Conservation (phyloP, 768 basidiomycete species). For the Boletus tomentosulus region DNA sequence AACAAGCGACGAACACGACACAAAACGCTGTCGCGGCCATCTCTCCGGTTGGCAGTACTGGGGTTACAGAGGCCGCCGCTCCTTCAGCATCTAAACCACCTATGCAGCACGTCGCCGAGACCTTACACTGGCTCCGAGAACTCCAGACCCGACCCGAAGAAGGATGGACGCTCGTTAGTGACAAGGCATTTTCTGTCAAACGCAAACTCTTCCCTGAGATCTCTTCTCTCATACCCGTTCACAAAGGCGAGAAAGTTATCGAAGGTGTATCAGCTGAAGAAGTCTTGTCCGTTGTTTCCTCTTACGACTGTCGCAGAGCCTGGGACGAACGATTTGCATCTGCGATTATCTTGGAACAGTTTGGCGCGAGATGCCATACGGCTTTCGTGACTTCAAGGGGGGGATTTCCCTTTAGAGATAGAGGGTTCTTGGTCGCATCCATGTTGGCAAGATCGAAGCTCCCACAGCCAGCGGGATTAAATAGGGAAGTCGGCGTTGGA, state of each 20-base stretch:
- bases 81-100: slow-evolving; percentile 61
- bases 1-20: slow-evolving; percentile 68
- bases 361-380: slow-evolving; percentile 69
- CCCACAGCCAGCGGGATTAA: slow-evolving; percentile 33
- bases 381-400: slow-evolving; percentile 70
- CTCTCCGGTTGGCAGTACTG: slow-evolving; percentile 45
- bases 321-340: slow-evolving; percentile 89
- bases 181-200: slow-evolving; percentile 73
- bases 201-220: slow-evolving; percentile 73
- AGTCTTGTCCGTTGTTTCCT: slow-evolving; percentile 66
- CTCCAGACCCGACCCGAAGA: slow-evolving; percentile 55
- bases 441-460: slow-evolving; percentile 58
- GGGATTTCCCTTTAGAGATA: slow-evolving; percentile 85
- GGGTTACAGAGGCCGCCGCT: slow-evolving; percentile 35
- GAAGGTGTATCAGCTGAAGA: slow-evolving; percentile 94
- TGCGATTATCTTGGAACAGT: slow-evolving; percentile 67
- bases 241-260: slow-evolving; percentile 86
- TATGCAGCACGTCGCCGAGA: slow-evolving; percentile 79
- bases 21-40: slow-evolving; percentile 78
- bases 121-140: slow-evolving; percentile 73
- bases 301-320: slow-evolving; percentile 64
- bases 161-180: slow-evolving; percentile 75
- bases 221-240: slow-evolving; percentile 77
- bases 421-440: slow-evolving; percentile 82
- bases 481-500: slow-evolving; percentile 37